phyloP scores from a whole-genome alignment of 139 green algal species.

The Chlorella sp. region DNA sequence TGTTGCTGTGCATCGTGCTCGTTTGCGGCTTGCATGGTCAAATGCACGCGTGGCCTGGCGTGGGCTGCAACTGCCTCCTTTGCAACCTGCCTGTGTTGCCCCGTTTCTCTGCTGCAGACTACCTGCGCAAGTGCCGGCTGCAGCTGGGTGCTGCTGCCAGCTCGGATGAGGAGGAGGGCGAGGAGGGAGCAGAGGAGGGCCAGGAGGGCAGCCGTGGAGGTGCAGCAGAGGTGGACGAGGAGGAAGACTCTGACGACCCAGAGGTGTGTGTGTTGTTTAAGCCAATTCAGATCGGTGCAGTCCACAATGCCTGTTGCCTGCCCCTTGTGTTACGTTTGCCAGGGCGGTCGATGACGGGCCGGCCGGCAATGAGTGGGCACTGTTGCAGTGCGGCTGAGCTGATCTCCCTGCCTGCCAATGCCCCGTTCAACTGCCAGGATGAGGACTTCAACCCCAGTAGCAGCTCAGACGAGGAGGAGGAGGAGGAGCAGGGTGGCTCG shows the following conservation, averaged over 20 bases:
- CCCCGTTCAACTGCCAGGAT: constrained; percentile 21
- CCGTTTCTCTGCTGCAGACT: constrained; percentile 19
- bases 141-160: constrained; percentile 20
- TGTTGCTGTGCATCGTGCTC: too few species aligned
- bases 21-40: too few species aligned
- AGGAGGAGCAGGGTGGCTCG: not conserved
- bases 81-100: too few species aligned
- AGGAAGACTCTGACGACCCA: constrained; percentile 30
- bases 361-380: too few species aligned
- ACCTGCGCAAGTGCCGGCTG: constrained; percentile 25
- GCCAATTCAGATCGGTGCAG: too few species aligned
- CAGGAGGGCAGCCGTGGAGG: not conserved
- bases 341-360: too few species aligned
- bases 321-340: not conserved
- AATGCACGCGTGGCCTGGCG: too few species aligned
- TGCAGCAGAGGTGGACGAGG: not conserved
- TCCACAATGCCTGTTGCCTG: not conserved
- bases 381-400: too few species aligned
- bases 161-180: constrained; percentile 34
- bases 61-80: too few species aligned
- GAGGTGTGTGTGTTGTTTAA: constrained; percentile 19
- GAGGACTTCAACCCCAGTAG: constrained; percentile 41
- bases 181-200: not conserved
- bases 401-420: too few species aligned
- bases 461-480: constrained; percentile 41